phyloP scores from a whole-genome alignment of 2,329 filamentous ascomycete species.

The Cylindrodendrum hubeiense region DNA sequence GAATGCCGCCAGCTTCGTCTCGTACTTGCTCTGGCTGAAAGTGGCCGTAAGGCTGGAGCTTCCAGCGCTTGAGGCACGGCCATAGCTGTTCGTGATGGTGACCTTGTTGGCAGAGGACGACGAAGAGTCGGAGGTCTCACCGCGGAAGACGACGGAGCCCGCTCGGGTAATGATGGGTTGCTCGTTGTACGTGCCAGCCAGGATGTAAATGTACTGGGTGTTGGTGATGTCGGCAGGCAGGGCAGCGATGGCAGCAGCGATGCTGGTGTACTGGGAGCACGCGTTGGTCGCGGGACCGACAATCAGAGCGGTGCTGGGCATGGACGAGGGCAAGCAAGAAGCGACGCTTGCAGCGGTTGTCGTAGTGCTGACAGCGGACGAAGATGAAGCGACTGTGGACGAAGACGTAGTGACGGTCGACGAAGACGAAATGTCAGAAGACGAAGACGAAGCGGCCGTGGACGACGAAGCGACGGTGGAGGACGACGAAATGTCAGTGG shows the following conservation, averaged over 20 bases:
- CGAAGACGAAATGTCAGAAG: not conserved
- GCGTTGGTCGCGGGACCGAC: constrained; percentile 54
- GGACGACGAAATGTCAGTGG: too few relatives aligned
- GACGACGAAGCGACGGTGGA: too few relatives aligned
- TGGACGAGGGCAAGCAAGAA: constrained; percentile 32
- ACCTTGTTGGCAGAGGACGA: constrained; percentile 69
- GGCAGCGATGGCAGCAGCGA: constrained; percentile 51
- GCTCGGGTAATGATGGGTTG: constrained; percentile 53
- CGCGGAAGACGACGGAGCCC: constrained; percentile 56
- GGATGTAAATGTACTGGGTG: constrained; percentile 57
- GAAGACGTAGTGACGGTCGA: not conserved
- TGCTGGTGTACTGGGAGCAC: constrained; percentile 56
- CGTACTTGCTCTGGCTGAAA: constrained; percentile 44
- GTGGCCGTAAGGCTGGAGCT: constrained; percentile 38
- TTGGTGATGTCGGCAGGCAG: constrained; percentile 47
- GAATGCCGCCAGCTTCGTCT: constrained; percentile 44
- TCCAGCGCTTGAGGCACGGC: constrained; percentile 28
- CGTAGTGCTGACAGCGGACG: not conserved
- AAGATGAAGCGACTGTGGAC: not conserved
- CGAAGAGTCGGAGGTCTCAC: constrained; percentile 57
- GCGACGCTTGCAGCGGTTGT: constrained; percentile 12
- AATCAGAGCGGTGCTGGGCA: constrained; percentile 49
- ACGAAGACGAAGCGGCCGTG: too few relatives aligned
- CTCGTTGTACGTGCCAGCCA: constrained; percentile 60
- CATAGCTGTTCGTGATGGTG: constrained; percentile 53